Evolutionary conservation across 139 green algal genomes (phyloP), one percentile per base, ranked within the genome.

Genomic region (Haematococcus sp.): DNA sequence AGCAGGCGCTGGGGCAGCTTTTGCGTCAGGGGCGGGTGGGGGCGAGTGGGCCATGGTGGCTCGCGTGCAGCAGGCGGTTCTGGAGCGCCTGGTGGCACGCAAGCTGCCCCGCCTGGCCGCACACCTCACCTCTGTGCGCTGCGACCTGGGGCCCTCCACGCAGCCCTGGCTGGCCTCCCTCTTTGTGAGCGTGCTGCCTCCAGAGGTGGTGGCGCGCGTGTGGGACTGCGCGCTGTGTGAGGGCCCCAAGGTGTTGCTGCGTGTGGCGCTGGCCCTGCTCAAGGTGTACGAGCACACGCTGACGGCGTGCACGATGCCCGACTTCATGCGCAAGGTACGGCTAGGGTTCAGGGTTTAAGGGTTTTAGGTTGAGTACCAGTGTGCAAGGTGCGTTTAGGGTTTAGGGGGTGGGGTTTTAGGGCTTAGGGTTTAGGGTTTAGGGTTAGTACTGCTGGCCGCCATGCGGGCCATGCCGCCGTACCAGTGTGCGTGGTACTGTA

Each of bases 191-290:
- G 15, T 33, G 30, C 54, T 81, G 55, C 70, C 76, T 11, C 70
- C 54, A 1, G 63, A 77, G 68, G 67, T 30, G 52, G 22, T 54
- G 20, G 58, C 70, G 43, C 73, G 78, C 30, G 70, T 84, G 52
- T 84, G 78, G 78, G 78, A 84, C 73, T 75, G 44, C 3, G 16
- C 74, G 20, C 35, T 84, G 58, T 46, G 71, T 13, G 78, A 84
- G 67, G 78, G 78, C 11, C 78, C 73, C 33, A 84, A 84, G 69
- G 78, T 84, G 34, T 22, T 70, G 9, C 44, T 78, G 31, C 63
- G 78, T 1, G 51, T 77, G 52, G 78, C 68, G 2, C 59, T 84
- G 54, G 73, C 78, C n/a, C 63, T 84, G 5, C 56, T 83, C 56
- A 83, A 83, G 77, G 75, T 81, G 3, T 59, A 71, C n/a, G 64